Conservation (phyloP, 2,329 filamentous ascomycete genomes). For the Aspergillus fructus region DNA sequence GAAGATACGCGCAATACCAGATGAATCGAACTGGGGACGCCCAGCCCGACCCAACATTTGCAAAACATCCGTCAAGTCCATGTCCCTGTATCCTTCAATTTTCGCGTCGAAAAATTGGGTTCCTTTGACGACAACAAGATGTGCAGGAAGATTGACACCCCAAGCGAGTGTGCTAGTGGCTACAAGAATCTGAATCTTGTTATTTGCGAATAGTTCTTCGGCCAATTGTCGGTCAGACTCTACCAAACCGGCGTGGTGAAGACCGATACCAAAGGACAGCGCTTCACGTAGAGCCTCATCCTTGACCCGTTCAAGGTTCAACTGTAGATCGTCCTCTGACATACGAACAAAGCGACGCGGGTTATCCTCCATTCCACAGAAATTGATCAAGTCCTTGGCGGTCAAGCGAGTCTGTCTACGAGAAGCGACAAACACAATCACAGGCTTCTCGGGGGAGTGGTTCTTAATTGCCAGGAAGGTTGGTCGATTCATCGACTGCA, state of each 20-base stretch:
- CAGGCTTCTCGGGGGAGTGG: conserved; percentile 93
- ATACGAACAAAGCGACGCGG: conserved; percentile 89
- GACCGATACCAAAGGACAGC: conserved; percentile 93
- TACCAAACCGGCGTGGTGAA: conserved; percentile 95
- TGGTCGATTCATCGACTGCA: conserved; percentile 99
- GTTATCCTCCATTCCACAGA: conserved; percentile 98
- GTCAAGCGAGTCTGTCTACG: conserved; percentile 92
- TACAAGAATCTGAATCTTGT: conserved; percentile 96
- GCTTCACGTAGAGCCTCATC: conserved; percentile 90
- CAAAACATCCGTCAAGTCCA: conserved; percentile 96
- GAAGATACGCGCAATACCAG: conserved; percentile 94
- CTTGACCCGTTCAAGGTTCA: conserved; percentile 86
- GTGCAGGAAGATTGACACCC: conserved; percentile 96
- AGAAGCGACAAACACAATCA: conserved; percentile 97
- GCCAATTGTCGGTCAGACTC: conserved; percentile 89
- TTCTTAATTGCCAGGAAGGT: conserved; percentile 96
- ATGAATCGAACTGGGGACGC: conserved; percentile 92
- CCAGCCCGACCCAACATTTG: conserved; percentile 97
- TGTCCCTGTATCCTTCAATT: conserved; percentile 95
- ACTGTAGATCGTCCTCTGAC: conserved; percentile 87
- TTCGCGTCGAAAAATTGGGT: conserved; percentile 99
- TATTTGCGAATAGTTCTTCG: conserved; percentile 93
- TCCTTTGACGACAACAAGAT: conserved; percentile 95
- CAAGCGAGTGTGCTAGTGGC: conserved; percentile 95
- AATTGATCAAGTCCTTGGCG: conserved; percentile 93